phyloP scores from a whole-genome alignment of 495 filamentous ascomycete genomes.

The Neurospora tetraspora region DNA sequence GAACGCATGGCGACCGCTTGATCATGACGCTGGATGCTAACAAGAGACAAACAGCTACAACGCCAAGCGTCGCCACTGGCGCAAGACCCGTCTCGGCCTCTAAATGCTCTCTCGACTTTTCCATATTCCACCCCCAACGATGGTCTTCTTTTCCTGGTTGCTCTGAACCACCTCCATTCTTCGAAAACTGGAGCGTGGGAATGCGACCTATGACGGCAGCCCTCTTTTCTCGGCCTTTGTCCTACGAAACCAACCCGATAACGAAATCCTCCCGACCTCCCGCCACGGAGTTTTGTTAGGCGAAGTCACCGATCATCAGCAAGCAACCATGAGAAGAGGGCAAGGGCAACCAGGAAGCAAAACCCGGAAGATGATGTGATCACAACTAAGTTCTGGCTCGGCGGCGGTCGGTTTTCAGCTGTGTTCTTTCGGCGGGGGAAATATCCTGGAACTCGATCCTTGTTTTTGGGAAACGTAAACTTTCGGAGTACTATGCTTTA shows the following conservation, averaged over 20 bases:
- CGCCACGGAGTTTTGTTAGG: not conserved
- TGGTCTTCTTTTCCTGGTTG: conserved; percentile 8
- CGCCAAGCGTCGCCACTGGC: conserved; percentile 98
- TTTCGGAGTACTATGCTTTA: not conserved
- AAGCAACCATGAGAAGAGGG: not conserved
- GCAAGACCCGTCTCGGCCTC: conserved; percentile 98
- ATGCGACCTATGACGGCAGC: not conserved
- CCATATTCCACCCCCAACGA: conserved; percentile 21
- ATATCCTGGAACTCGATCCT: not conserved
- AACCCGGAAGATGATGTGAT: not conserved
- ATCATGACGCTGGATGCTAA: not conserved
- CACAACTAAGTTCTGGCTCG: not conserved
- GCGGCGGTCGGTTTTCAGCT: not conserved
- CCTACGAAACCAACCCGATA: not conserved
- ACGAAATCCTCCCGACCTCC: not conserved
- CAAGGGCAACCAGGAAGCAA: not conserved
- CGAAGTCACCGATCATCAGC: not conserved
- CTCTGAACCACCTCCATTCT: not conserved
- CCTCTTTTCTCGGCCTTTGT: not conserved
- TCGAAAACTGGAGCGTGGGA: not conserved
- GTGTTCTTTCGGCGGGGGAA: not conserved
- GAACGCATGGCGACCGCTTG: not conserved
- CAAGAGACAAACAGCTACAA: conserved; percentile 65
- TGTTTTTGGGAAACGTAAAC: not conserved
- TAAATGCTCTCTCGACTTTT: conserved; percentile 42